Percentiles rank a stretch among this genome's conserved stretches.
Evolutionary conservation across 345 rosid genomes (phyloP).

Genomic region (Ricinus communis): DNA sequence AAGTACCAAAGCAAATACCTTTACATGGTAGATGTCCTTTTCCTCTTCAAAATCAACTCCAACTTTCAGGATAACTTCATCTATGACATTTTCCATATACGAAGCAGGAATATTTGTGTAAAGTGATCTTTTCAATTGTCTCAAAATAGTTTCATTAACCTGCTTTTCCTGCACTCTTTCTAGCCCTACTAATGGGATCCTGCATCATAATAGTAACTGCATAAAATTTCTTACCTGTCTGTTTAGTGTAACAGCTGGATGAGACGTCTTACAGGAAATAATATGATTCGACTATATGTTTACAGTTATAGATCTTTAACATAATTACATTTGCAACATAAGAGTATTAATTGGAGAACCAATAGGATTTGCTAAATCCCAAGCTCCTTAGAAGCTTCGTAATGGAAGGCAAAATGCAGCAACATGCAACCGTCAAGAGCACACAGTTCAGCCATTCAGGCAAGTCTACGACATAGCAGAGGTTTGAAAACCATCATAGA

Average conservation of each 20-base stretch:
- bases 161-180: slow-evolving; percentile 22
- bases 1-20: slow-evolving; percentile 39
- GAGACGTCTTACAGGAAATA: background rate
- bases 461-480: background rate
- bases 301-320: background rate
- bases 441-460: background rate
- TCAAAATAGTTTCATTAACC: slow-evolving; percentile 31
- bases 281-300: background rate
- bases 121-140: slow-evolving; percentile 31
- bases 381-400: slow-evolving; percentile 1
- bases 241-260: background rate
- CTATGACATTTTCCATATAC: slow-evolving; percentile 32
- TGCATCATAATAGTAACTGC: slow-evolving; percentile 22
- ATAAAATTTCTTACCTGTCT: background rate
- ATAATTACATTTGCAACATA: background rate
- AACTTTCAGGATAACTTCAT: slow-evolving; percentile 38
- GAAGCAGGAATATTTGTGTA: slow-evolving; percentile 44
- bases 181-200: slow-evolving; percentile 24
- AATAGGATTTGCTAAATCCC: background rate
- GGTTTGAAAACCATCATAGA: background rate
- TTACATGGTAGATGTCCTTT: slow-evolving; percentile 54
- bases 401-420: background rate
- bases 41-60: slow-evolving; percentile 34
- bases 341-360: background rate
- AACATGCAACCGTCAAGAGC: background rate